Evolutionary conservation across 768 basidiomycete genomes (phyloP), one percentile per base, ranked within the genome.

Genomic region (Amanita pallidorosea): DNA sequence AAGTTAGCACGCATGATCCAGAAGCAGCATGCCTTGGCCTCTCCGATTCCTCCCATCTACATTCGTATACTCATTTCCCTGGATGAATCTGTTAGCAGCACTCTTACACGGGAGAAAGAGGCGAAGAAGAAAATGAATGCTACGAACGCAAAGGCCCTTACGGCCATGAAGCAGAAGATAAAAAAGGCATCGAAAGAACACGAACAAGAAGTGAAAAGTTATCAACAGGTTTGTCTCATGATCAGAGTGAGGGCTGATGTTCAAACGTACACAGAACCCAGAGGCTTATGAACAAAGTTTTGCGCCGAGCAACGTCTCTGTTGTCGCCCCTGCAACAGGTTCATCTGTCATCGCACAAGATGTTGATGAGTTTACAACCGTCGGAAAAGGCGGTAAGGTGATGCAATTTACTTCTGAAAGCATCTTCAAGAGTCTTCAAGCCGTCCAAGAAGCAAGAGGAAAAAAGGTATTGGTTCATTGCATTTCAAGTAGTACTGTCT

Each of bases 101-200:
- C 90, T 5, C 67, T 88, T 38, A 72, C 83, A 8, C 88, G 88
- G 64, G 93, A 96, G 67, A 95, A 94, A 66, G 84, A 86, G 53
- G 83, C 90, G 8, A 88, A 88, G 70, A 96, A 97, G 70, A 97
- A 96, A 70, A 90, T 94, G 85, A 95, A 93, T 57, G 87, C 91
- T 2, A 85, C 78, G 55, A 94, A 94, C 60, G 88, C 92, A 36
- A 93, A 89, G 60, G 91, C 93, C 2, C 76, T 98, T 56, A 97
- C 91, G 47, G 87, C 88, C n/a, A 87, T 97, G 83, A 97, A 94
- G 70, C 95, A 98, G 69, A 96, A 94, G 66, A 76, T 97, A 50
- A 94, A 88, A 71, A 98, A 94, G 71, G 77, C 85, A 8, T 59
- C 74, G 50, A 95, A 93, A 66, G 96, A 98, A 64, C 78, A 89